phyloP scores from a whole-genome alignment of 2,329 filamentous ascomycete species.

The Clarireedia homoeocarpa region DNA sequence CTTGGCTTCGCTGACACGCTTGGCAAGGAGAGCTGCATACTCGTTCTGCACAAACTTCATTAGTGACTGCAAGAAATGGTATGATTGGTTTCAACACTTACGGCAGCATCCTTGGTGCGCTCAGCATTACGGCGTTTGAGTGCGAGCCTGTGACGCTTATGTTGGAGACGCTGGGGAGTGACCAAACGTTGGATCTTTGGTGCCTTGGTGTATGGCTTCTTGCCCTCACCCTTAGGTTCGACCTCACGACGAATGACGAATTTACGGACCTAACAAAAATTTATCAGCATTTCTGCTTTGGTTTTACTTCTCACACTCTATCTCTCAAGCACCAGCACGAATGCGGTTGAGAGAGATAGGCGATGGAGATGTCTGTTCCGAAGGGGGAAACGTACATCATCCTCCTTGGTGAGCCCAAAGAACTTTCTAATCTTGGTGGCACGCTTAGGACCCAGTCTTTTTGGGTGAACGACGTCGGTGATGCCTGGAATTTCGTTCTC shows the following conservation, averaged over 20 bases:
- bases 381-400: conserved; percentile 75
- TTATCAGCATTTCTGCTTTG: conserved; percentile 20
- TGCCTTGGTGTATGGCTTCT: conserved; percentile 98
- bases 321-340: conserved; percentile 18
- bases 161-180: conserved; percentile 98
- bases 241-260: conserved; percentile 99
- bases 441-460: conserved; percentile 98
- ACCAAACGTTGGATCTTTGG: conserved; percentile 99
- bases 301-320: conserved; percentile 49
- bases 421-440: conserved; percentile 99
- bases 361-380: conserved; percentile 46
- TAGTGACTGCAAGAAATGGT: background rate
- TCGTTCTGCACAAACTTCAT: conserved; percentile 59
- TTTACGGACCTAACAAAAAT: conserved; percentile 72
- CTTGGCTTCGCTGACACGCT: conserved; percentile 96
- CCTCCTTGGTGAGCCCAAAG: conserved; percentile 99
- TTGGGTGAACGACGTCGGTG: conserved; percentile 96
- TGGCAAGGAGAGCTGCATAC: conserved; percentile 91
- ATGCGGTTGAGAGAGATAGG: conserved; percentile 45
- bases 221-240: conserved; percentile 94
- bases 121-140: conserved; percentile 98
- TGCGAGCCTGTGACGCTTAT: conserved; percentile 97
- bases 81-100: conserved; percentile 45
- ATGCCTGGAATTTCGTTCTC: conserved; percentile 89
- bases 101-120: conserved; percentile 97